These are phyloP conservation scores for Pinus tabuliformis DNA, from an alignment of 75 land plant species.

Conservation along the genomic window DNA sequence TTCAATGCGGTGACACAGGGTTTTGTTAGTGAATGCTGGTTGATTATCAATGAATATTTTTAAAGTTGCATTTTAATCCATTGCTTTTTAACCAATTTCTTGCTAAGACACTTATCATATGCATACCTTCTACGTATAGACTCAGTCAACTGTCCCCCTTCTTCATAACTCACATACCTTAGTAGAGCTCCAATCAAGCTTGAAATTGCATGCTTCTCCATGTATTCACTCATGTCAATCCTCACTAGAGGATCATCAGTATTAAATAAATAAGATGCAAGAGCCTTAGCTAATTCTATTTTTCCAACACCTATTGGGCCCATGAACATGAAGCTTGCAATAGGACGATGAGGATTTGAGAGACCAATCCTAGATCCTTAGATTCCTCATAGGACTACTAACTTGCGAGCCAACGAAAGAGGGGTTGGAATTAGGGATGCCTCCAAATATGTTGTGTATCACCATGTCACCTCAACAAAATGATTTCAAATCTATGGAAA, in stretches of 20 bases:
- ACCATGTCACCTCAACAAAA: too few relatives aligned
- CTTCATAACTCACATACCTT: conserved; percentile 98
- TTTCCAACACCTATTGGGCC: conserved; percentile 89
- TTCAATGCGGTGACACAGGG: too few relatives aligned
- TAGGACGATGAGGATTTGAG: conserved; percentile 50
- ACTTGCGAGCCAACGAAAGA: too few relatives aligned
- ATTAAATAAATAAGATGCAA: conserved; percentile 69
- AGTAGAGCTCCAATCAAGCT: conserved; percentile 89
- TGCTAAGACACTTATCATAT: background rate
- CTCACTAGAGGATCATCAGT: conserved; percentile 78
- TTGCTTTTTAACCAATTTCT: too few relatives aligned
- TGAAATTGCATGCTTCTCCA: conserved; percentile 90
- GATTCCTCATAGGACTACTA: conserved; percentile 1
- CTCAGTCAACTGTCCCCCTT: conserved; percentile 96
- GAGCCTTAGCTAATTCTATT: conserved; percentile 75
- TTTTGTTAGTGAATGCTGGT: too few relatives aligned
- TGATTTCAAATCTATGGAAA: too few relatives aligned
- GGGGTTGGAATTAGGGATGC: too few relatives aligned
- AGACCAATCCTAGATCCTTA: conserved; percentile 52
- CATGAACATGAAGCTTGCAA: conserved; percentile 72
- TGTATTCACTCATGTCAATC: conserved; percentile 94
- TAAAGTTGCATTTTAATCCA: too few relatives aligned
- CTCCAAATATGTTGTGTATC: too few relatives aligned
- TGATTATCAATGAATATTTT: too few relatives aligned
- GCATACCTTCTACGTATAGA: conserved; percentile 82